phyloP scores from a whole-genome alignment of 768 basidiomycete genomes.

The Holtermanniella nyarrowii region DNA sequence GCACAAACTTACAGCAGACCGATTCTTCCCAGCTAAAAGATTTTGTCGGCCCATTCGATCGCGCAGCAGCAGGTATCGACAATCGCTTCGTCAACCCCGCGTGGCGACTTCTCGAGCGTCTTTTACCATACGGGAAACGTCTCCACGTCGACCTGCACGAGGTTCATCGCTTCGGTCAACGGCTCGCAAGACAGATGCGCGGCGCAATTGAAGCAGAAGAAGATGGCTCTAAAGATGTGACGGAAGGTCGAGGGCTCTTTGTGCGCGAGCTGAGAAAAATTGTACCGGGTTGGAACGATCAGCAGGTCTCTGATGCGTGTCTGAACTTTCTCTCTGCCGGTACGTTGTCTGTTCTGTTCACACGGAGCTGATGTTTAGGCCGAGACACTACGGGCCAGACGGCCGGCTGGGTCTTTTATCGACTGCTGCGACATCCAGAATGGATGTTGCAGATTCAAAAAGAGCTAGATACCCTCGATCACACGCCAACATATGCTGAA shows the following conservation, averaged over 20 bases:
- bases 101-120: conserved; percentile 5
- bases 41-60: conserved; percentile 13
- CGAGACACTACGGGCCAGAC: conserved; percentile 28
- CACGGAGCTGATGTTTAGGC: conserved; percentile 4
- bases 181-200: conserved; percentile 6
- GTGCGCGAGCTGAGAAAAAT: conserved; percentile 11
- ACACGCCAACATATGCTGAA: not conserved
- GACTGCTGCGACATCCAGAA: conserved; percentile 10
- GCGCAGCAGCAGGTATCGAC: conserved; percentile 5
- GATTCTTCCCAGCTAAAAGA: conserved; percentile 1
- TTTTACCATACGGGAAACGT: conserved; percentile 4
- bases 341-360: conserved; percentile 4
- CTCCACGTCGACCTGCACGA: conserved; percentile 3
- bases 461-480: conserved; percentile 1
- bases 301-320: conserved; percentile 15
- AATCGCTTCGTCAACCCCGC: conserved; percentile 15
- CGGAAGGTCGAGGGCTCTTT: conserved; percentile 2
- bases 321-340: conserved; percentile 25
- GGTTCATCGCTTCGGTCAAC: conserved; percentile 11
- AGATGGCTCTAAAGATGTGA: not conserved
- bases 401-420: conserved; percentile 20
- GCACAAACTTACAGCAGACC: conserved; percentile 1
- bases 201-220: not conserved
- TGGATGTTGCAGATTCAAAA: conserved; percentile 1
- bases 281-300: conserved; percentile 1